Evolutionary conservation across 495 filamentous ascomycete species (phyloP), one percentile per base, ranked within the genome.

Genomic region (Sporormia fimetaria): DNA sequence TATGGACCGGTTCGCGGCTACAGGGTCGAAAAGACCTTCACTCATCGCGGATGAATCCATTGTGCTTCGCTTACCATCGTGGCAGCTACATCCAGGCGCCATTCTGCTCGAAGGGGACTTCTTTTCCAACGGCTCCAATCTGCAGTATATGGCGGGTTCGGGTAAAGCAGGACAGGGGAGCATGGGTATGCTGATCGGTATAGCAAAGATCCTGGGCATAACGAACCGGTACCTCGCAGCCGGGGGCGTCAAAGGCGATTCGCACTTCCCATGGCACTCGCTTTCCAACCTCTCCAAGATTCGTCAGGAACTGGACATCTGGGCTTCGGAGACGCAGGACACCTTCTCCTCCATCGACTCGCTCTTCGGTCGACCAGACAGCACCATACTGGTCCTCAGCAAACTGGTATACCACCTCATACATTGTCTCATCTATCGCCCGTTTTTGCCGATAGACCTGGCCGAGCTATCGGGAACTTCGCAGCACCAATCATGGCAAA

Each of bases 401-500:
- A 87, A 88, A 59, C 67, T 87, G 25, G 73, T 87, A 27, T 88
- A 87, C 50, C 84, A 92, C 53, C 66, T 87, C 16, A 76, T 87
- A 25, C 82, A 87, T 56, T 87, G 82, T 49, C 66, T 92, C 15
- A 75, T 92, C 12, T 92, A 87, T 56, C 74, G 84, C 9, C 83
- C 83, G 0, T 92, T 88, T 54, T 66, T 92, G 10, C 83, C 84
- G 1, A 80, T 92, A 27, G 81, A 87, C 61, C 67, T 88, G 6
- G 71, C 78, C 15, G 83, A 88, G 49, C 67, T 88, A 6, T 71
- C 80, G 24, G 81, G 80, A 14, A 77, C 74, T 0, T 80, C 82
- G 0, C 83, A 88, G 52, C 82, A 92, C 47, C 83, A 87, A 55
- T 85, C 81, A 23, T 92, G 84, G 84, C 83, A 88, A 58, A 87